Base-by-base conservation (phyloP, 345 rosid species). In the Camelina neglecta region DNA sequence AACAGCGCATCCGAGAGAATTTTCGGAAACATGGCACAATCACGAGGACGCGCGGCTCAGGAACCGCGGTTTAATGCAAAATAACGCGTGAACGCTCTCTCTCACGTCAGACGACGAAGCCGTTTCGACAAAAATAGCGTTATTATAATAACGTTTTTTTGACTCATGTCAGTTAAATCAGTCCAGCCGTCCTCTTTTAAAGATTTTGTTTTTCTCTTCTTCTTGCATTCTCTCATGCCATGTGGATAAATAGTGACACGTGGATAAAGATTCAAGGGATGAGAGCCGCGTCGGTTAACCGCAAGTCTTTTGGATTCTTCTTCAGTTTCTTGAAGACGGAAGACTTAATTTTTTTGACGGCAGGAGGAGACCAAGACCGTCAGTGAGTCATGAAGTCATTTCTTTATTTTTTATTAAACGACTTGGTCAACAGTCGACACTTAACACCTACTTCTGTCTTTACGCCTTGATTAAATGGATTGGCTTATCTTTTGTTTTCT, bases 11-110 rank as follows among this genome's bases (percentile, higher is more conserved):
- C 29, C 56, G 71, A 47, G 29, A 66, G 42, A 24, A 7, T 7
- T 2, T 5, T 6, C 3, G 6, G 5, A 56, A 48, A 72, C 69
- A 74, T 72, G 74, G 77, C 69, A 33, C 26, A 72, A 60, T 78
- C 81, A 60, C 81, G 74, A 51, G 73, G 70, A 78, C 69, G 81
- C 77, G 77, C 69, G 81, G 74, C 78, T 67, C 7, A 60, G 69
- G 53, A 78, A 59, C 78, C 81, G 78, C 70, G 78, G 53, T 73
- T 42, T 60, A 60, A 60, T 72, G 59, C 2, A 13, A 16, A 45
- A 29, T 29, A 29, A 67, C 69, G 74, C 74, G 78, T 78, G 78
- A 41, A 29, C 31, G 31, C 31, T 29, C 31, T 29, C 11, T 7
- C 10, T 65, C 47, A 77, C 71, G 44, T 56, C 65, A 69, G 35